phyloP scores from a whole-genome alignment of 2,329 filamentous ascomycete species.

The Talaromyces amestolkiae region DNA sequence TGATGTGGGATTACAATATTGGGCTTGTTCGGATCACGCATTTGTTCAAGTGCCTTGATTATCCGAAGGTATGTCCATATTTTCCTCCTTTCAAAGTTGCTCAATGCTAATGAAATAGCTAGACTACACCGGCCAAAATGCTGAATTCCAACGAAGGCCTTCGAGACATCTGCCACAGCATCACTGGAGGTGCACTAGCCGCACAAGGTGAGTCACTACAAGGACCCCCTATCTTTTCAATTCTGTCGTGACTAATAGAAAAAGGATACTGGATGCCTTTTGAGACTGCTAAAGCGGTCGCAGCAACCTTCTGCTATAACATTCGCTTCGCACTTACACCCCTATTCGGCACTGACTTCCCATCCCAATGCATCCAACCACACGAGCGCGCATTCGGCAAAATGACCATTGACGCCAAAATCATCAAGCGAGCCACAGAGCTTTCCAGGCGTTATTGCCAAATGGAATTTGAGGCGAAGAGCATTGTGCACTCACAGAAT shows the following conservation, averaged over 20 bases:
- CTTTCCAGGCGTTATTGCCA: slow-evolving; percentile 33
- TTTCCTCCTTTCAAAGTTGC: neutral
- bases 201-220: slow-evolving; percentile 69
- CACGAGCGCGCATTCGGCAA: slow-evolving; percentile 59
- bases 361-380: slow-evolving; percentile 66
- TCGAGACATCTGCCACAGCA: slow-evolving; percentile 85
- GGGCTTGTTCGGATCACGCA: slow-evolving; percentile 91
- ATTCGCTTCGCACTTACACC: slow-evolving; percentile 86
- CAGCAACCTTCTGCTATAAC: slow-evolving; percentile 80
- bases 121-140: slow-evolving; percentile 89
- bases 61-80: slow-evolving; percentile 67
- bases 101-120: slow-evolving; percentile 8
- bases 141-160: slow-evolving; percentile 74
- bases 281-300: slow-evolving; percentile 78
- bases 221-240: neutral
- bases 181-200: slow-evolving; percentile 85
- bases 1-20: slow-evolving; percentile 98
- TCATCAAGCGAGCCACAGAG: slow-evolving; percentile 54
- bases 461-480: slow-evolving; percentile 27
- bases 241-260: neutral
- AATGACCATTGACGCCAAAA: slow-evolving; percentile 62
- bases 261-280: slow-evolving; percentile 97
- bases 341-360: slow-evolving; percentile 82
- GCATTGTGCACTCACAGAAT: neutral
- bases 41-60: slow-evolving; percentile 87